These are phyloP conservation scores for Pholiota conissans DNA, from an alignment of 768 basidiomycete species.

Conservation along the genomic window DNA sequence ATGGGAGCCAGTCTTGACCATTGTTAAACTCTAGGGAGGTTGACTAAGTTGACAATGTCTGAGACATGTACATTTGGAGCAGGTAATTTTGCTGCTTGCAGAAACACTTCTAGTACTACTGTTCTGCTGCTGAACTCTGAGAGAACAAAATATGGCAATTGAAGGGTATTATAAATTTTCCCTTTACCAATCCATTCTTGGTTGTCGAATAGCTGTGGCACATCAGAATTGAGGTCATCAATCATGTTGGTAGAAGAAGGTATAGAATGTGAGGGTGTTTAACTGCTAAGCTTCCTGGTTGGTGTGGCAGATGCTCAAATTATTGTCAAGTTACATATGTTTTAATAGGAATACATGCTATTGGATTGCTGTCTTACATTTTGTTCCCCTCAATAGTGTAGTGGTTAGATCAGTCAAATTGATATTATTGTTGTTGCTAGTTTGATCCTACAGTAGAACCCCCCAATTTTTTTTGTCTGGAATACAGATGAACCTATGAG, in stretches of 20 bases:
- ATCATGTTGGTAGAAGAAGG: neutral
- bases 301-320: neutral
- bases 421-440: neutral
- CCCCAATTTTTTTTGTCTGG: conserved; percentile 9
- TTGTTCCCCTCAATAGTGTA: neutral
- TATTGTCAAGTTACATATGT: too few species aligned
- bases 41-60: too few species aligned
- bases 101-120: too few species aligned
- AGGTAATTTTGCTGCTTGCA: too few species aligned
- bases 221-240: neutral
- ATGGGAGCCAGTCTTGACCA: conserved; percentile 6
- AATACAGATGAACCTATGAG: neutral
- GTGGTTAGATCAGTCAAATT: neutral
- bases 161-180: neutral
- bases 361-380: too few species aligned
- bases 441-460: neutral
- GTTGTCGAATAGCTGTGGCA: neutral
- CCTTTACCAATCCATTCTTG: neutral
- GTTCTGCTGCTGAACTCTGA: neutral
- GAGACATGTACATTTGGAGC: too few species aligned
- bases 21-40: neutral
- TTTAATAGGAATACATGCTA: too few species aligned
- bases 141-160: neutral
- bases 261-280: neutral
- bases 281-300: neutral